Conservation (phyloP, 176 grass and related monocot genomes). For the Sorghum bicolor region DNA sequence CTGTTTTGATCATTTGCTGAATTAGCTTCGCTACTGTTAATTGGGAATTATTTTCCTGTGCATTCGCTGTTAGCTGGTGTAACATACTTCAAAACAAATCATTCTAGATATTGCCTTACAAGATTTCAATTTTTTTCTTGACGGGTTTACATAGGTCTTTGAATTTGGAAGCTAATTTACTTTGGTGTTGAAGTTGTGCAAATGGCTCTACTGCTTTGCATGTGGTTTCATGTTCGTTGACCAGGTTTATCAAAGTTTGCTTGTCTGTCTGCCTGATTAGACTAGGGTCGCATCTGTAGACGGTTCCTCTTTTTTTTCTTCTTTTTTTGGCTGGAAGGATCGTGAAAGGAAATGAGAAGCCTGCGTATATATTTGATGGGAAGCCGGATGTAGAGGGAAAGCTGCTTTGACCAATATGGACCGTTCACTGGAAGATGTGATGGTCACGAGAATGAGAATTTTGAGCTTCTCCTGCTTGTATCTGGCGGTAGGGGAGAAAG, state of each 20-base stretch:
- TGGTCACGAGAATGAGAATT: too few relatives aligned
- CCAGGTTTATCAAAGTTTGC: background rate
- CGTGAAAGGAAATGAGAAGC: too few relatives aligned
- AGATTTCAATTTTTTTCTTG: background rate
- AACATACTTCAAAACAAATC: background rate
- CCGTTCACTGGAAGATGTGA: too few relatives aligned
- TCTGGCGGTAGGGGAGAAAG: too few relatives aligned
- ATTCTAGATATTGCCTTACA: background rate
- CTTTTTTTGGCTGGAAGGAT: too few relatives aligned
- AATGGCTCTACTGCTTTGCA: background rate
- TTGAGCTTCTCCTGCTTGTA: too few relatives aligned
- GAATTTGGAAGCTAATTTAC: background rate
- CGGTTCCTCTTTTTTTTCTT: too few relatives aligned
- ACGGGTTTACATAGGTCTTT: background rate
- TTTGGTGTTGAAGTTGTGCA: background rate
- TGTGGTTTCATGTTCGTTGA: background rate
- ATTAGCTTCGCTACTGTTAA: background rate
- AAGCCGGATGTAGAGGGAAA: too few relatives aligned
- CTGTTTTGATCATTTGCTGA: background rate
- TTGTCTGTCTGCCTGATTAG: background rate
- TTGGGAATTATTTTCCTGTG: background rate
- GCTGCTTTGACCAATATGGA: too few relatives aligned
- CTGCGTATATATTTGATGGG: too few relatives aligned
- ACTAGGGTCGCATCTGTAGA: background rate
- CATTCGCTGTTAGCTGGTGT: background rate